These are phyloP conservation scores for Penstemon newberryi DNA, from an alignment of 257 asterid genomes.

Conservation along the genomic window DNA sequence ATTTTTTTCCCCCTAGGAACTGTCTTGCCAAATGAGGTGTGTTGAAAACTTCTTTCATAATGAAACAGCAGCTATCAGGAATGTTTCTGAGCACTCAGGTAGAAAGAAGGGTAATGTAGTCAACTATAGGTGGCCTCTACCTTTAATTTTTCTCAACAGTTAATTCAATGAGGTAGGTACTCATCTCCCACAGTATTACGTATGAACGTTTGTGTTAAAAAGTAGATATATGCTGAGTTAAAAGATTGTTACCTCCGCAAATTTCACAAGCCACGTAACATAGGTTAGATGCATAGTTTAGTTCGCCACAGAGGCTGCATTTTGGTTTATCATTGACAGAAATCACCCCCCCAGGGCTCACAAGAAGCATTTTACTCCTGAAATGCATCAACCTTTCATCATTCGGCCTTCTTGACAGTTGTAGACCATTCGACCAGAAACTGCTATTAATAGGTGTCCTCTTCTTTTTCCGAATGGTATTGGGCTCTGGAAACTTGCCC, in stretches of 20 bases:
- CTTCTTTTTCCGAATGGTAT: too few species aligned
- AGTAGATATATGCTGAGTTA: constrained; percentile 14
- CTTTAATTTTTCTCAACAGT: constrained; percentile 22
- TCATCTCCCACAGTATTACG: constrained; percentile 17
- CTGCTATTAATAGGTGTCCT: too few species aligned
- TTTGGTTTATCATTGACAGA: constrained; percentile 42
- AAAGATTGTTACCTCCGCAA: constrained; percentile 72
- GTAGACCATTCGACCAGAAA: too few species aligned
- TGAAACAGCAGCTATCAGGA: background rate
- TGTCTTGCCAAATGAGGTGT: constrained; percentile 20
- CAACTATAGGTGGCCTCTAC: background rate
- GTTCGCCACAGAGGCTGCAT: constrained; percentile 76
- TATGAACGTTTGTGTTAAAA: constrained; percentile 19
- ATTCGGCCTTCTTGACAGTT: too few species aligned
- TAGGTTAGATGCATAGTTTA: constrained; percentile 52
- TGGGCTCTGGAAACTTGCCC: constrained; percentile 18
- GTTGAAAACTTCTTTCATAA: constrained; percentile 10
- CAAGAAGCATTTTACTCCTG: constrained; percentile 56
- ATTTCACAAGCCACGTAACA: constrained; percentile 74
- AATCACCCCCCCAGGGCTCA: constrained; percentile 47
- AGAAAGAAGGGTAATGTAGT: constrained; percentile 19
- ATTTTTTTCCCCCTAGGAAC: background rate
- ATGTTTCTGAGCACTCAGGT: constrained; percentile 1
- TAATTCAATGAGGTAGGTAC: constrained; percentile 5
- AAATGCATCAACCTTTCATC: too few species aligned